phyloP scores from a whole-genome alignment of 129 eudicot species.

The Tanacetum coccineum region DNA sequence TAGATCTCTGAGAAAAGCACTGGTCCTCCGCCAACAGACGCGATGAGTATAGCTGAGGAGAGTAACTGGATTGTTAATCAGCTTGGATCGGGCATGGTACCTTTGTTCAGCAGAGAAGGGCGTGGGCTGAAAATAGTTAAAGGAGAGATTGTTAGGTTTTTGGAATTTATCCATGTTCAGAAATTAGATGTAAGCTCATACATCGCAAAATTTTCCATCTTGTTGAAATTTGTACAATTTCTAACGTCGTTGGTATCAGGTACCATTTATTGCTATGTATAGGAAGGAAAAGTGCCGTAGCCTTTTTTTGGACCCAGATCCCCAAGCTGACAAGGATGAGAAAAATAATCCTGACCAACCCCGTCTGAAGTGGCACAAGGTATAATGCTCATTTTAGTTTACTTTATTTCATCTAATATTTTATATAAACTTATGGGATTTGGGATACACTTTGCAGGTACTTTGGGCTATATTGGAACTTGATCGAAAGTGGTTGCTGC shows the following conservation, averaged over 20 bases:
- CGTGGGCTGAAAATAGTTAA: conserved; percentile 38
- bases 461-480: conserved; percentile 86
- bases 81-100: too few species aligned
- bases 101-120: too few species aligned
- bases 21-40: too few species aligned
- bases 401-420: background rate
- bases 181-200: conserved; percentile 63
- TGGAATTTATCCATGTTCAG: conserved; percentile 77
- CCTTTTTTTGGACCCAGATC: too few species aligned
- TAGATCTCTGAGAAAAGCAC: too few species aligned
- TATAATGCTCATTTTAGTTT: conserved; percentile 3
- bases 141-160: conserved; percentile 55
- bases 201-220: background rate
- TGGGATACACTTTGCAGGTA: conserved; percentile 37
- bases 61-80: too few species aligned
- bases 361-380: too few species aligned
- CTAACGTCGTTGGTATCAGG: too few species aligned
- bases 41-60: too few species aligned
- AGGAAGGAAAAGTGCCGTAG: too few species aligned
- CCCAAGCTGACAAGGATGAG: conserved; percentile 26
- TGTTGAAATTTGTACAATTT: conserved; percentile 12
- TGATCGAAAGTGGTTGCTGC: conserved; percentile 85
- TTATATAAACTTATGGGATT: background rate
- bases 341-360: conserved; percentile 41
- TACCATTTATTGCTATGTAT: too few species aligned